Conservation (phyloP, 2,329 filamentous ascomycete genomes). For the Talaromyces sp. region DNA sequence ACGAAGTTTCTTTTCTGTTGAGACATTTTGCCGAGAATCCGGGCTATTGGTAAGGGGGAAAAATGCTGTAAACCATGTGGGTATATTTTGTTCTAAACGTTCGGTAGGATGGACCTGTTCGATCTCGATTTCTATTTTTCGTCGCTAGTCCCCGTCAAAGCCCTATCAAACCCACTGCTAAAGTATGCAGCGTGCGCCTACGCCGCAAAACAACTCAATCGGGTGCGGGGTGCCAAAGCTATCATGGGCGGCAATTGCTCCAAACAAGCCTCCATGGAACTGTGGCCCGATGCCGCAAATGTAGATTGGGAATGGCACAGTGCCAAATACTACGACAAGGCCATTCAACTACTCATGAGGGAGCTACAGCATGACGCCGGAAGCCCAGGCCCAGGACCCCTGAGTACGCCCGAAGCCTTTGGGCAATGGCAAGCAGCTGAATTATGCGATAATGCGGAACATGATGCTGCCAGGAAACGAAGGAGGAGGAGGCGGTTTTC, state of each 20-base stretch:
- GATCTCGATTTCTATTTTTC: slow-evolving; percentile 55
- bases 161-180: slow-evolving; percentile 45
- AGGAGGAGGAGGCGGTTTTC: slow-evolving; percentile 33
- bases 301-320: slow-evolving; percentile 58
- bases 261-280: slow-evolving; percentile 49
- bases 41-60: slow-evolving; percentile 52
- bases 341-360: slow-evolving; percentile 53
- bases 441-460: slow-evolving; percentile 32
- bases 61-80: background rate
- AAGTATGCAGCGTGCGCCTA: slow-evolving; percentile 56
- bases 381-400: slow-evolving; percentile 28
- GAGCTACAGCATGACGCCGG: slow-evolving; percentile 36
- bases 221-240: slow-evolving; percentile 50
- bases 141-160: slow-evolving; percentile 55
- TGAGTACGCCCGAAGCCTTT: slow-evolving; percentile 32
- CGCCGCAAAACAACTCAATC: slow-evolving; percentile 56
- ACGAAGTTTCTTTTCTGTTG: slow-evolving; percentile 56
- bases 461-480: slow-evolving; percentile 43
- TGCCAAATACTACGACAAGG: slow-evolving; percentile 59
- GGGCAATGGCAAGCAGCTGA: slow-evolving; percentile 34
- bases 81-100: background rate
- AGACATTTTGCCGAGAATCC: slow-evolving; percentile 57
- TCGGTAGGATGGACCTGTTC: slow-evolving; percentile 43
- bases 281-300: slow-evolving; percentile 45
- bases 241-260: slow-evolving; percentile 44